Evolutionary conservation across 225 moss, liverwort and hornwort species (phyloP).

Genomic region (Antitrichia curtipendula): DNA sequence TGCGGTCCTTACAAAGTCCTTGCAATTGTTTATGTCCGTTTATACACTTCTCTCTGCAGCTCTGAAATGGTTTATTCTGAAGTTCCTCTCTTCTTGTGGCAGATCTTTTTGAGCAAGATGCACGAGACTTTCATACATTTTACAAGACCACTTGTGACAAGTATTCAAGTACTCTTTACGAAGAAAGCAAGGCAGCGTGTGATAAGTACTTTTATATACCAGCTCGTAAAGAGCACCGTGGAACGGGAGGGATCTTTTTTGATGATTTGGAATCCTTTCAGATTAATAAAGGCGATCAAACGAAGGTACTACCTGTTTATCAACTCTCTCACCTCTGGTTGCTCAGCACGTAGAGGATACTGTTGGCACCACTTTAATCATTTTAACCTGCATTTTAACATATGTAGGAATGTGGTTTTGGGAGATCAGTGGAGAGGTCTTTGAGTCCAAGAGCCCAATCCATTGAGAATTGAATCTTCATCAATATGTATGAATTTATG

Average conservation of each 20-base stretch:
- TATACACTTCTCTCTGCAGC: background rate
- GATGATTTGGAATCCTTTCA: constrained; percentile 62
- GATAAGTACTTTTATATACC: constrained; percentile 85
- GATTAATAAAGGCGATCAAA: background rate
- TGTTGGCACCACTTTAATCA: background rate
- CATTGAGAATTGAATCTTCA: background rate
- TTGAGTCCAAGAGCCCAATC: background rate
- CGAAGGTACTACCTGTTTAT: background rate
- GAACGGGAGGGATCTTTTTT: constrained; percentile 88
- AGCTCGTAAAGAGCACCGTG: constrained; percentile 81
- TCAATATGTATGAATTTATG: background rate
- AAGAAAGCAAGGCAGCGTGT: constrained; percentile 56
- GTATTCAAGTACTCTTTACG: constrained; percentile 52
- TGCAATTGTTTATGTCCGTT: background rate
- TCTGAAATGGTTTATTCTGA: background rate
- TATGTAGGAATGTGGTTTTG: background rate
- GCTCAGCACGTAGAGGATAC: background rate
- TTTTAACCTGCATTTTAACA: background rate
- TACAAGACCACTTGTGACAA: constrained; percentile 72
- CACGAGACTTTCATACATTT: constrained; percentile 51
- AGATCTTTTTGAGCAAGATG: constrained; percentile 89
- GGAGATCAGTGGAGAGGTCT: background rate
- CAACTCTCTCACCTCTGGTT: background rate
- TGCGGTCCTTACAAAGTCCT: background rate
- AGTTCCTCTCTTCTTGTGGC: background rate